These are phyloP conservation scores for Psilocybe cyanescens DNA, from an alignment of 768 basidiomycete genomes.

Conservation along the genomic window DNA sequence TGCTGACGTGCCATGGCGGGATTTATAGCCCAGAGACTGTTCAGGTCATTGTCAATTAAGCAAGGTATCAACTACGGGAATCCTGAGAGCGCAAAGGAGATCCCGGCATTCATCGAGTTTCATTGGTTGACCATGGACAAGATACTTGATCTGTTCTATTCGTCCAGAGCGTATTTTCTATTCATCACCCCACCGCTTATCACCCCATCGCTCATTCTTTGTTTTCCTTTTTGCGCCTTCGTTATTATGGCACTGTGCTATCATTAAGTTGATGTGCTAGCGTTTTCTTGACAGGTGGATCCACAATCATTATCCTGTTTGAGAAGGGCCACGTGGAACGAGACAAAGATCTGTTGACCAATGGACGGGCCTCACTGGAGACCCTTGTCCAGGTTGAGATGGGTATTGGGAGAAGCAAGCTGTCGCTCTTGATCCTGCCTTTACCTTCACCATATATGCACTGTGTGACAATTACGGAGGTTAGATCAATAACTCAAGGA, in stretches of 20 bases:
- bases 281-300: constrained; percentile 61
- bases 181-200: too few species aligned
- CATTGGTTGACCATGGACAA: constrained; percentile 84
- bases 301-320: constrained; percentile 89
- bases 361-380: constrained; percentile 82
- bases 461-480: too few species aligned
- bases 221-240: background rate
- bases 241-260: too few species aligned
- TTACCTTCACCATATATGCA: too few species aligned
- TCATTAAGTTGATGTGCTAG: too few species aligned
- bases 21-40: constrained; percentile 34
- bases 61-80: constrained; percentile 94
- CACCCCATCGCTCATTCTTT: too few species aligned
- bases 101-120: constrained; percentile 88
- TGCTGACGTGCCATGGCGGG: too few species aligned
- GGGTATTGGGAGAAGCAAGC: constrained; percentile 62
- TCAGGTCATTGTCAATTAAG: constrained; percentile 88
- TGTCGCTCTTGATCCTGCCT: background rate
- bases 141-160: constrained; percentile 79
- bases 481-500: too few species aligned
- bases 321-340: constrained; percentile 85
- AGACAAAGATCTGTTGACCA: constrained; percentile 91
- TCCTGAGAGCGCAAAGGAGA: constrained; percentile 82
- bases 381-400: constrained; percentile 88
- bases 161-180: constrained; percentile 66